Conservation (phyloP, 148 eudicot genomes). For the Beta vulgaris region DNA sequence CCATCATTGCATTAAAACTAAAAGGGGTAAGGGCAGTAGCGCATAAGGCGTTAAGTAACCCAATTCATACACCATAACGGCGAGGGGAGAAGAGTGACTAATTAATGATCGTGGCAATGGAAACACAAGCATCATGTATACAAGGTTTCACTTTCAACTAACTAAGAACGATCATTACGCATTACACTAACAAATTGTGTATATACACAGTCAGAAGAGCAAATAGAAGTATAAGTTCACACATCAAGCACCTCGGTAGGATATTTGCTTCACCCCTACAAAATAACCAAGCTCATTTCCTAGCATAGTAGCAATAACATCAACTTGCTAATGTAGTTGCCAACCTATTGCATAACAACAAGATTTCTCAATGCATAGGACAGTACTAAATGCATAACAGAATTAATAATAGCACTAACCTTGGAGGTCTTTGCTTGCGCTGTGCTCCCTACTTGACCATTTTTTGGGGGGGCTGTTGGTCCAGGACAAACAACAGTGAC, state of each 20-base stretch:
- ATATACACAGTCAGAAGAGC: slow-evolving; percentile 1
- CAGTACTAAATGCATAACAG: no score
- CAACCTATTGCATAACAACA: not conserved
- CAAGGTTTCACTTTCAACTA: not conserved
- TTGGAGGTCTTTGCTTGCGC: slow-evolving; percentile 37
- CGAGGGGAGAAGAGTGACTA: not conserved
- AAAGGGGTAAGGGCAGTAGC: not conserved
- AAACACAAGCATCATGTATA: not conserved
- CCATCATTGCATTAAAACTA: no score
- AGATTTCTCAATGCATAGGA: not conserved
- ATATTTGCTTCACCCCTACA: not conserved
- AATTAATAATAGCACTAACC: slow-evolving; percentile 39
- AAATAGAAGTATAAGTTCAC: not conserved
- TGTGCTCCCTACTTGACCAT: slow-evolving; percentile 44
- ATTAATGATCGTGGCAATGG: not conserved
- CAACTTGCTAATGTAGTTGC: not conserved
- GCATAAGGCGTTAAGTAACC: not conserved
- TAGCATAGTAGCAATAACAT: not conserved
- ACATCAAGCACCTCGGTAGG: not conserved
- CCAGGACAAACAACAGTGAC: slow-evolving; percentile 97
- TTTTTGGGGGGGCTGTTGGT: slow-evolving; percentile 62
- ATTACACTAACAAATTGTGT: not conserved
- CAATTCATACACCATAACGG: not conserved
- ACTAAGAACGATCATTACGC: not conserved
- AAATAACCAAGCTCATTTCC: not conserved